Evolutionary conservation across 2,329 filamentous ascomycete species (phyloP), one percentile per base, ranked within the genome.

Genomic region (Colletotrichum musae): DNA sequence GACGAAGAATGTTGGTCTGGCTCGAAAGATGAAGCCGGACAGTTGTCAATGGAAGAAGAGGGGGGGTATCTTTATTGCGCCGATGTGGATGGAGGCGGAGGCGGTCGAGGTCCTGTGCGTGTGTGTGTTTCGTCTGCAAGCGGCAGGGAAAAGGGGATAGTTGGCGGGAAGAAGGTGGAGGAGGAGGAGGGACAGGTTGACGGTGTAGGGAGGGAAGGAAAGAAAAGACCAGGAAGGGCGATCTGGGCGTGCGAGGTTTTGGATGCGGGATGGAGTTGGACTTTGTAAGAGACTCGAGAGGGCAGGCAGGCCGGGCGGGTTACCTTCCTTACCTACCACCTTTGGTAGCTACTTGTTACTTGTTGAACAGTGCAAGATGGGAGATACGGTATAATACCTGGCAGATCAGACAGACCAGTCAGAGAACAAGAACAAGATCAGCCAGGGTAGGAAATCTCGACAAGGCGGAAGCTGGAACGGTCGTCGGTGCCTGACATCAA

Each of bases 211-310:
- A 45, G 41, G 43, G 51, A 51, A 65, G 43, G 60, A 45, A 50
- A 26, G 50, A 39, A 56, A 58, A 61, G 67, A 24, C 51, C 47
- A 57, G 56, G 54, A 59, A 47, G n/a, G 24, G 39, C 56, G 61
- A 67, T 56, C 10, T 28, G 53, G 36, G 53, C 15, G 15, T 24
- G 32, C 26, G 64, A 52, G 43, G 62, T 12, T 69, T 69, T 52
- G 45, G 58, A 67, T 60, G 62, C 62, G 67, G 67, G 67, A 69
- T 70, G 56, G 32, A 57, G 47, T 36, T 60, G 57, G 67, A 61
- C 51, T 70, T 70, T 70, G 67, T 67, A 67, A 68, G 41, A 68
- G 41, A 43, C 18, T 47, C 28, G 28, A 5, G 53, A 36, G 32
- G 36, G 36, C 26, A 64, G 41, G 26, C 32, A 36, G 32, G 9